phyloP scores from a whole-genome alignment of 305 asterid genomes.

The Euphrasia arctica region DNA sequence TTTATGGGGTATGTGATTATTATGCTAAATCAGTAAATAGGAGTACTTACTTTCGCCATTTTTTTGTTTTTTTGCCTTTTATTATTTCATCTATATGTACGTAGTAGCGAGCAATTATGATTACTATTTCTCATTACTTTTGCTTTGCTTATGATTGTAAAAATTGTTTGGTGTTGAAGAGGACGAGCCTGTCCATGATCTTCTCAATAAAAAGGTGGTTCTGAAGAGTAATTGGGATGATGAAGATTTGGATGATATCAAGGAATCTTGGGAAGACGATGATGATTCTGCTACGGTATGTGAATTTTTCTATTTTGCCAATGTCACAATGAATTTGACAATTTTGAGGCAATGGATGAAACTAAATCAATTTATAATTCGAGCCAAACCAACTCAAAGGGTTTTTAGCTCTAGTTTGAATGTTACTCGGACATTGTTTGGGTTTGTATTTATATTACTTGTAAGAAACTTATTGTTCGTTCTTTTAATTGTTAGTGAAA shows the following conservation, averaged over 20 bases:
- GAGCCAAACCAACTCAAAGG: not conserved
- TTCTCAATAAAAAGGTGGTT: constrained; percentile 51
- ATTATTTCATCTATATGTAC: not conserved
- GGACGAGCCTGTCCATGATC: constrained; percentile 59
- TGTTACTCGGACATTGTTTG: not conserved
- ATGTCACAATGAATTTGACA: not conserved
- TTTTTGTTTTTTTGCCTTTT: not conserved
- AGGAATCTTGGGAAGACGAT: constrained; percentile 97
- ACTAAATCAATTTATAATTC: not conserved
- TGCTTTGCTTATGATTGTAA: constrained; percentile 17
- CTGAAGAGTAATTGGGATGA: constrained; percentile 76
- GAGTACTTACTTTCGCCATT: not conserved
- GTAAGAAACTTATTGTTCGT: not conserved
- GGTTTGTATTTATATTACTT: not conserved
- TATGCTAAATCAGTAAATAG: not conserved
- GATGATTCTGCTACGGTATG: constrained; percentile 67
- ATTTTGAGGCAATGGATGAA: not conserved
- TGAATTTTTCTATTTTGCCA: not conserved
- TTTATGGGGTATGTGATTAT: not conserved
- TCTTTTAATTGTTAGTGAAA: too few relatives aligned
- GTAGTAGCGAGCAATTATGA: not conserved
- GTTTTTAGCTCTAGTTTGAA: not conserved
- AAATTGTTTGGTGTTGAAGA: constrained; percentile 44
- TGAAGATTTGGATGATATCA: constrained; percentile 80
- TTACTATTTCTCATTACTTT: constrained; percentile 6